These are phyloP conservation scores for Geotrichum fermentans DNA, from an alignment of 1,139 yeast species.

Conservation along the genomic window DNA sequence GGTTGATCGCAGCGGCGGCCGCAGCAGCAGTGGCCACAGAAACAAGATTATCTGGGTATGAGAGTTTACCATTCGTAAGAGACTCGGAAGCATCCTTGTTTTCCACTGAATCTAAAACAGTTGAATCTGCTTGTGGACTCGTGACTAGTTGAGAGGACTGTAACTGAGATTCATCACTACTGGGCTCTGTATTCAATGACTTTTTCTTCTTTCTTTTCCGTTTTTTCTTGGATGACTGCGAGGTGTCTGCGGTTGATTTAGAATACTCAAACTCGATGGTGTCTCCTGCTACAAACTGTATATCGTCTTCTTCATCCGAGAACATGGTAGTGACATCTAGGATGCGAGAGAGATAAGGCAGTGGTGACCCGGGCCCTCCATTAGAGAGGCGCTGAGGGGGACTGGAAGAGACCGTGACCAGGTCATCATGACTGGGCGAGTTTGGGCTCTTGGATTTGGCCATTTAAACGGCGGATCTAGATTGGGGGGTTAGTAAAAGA, in stretches of 20 bases:
- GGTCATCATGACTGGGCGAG: neutral
- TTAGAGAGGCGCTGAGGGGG: neutral
- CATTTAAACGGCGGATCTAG: conserved; percentile 4
- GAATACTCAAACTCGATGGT: conserved; percentile 57
- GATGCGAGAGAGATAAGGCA: conserved; percentile 8
- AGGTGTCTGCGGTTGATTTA: conserved; percentile 31
- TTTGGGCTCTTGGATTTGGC: conserved; percentile 10
- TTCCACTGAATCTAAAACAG: conserved; percentile 21
- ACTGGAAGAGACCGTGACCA: neutral
- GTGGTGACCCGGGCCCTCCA: neutral
- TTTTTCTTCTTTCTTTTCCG: conserved; percentile 58
- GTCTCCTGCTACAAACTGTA: conserved; percentile 47
- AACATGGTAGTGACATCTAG: conserved; percentile 8
- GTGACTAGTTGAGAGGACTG: neutral
- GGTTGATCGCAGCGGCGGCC: conserved; percentile 35
- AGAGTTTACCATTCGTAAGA: conserved; percentile 40
- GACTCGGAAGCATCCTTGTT: conserved; percentile 27
- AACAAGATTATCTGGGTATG: conserved; percentile 48
- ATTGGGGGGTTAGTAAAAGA: neutral
- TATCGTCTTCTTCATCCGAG: conserved; percentile 26
- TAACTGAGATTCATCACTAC: neutral
- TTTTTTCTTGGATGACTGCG: conserved; percentile 30
- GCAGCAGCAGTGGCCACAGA: conserved; percentile 31
- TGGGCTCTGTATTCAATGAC: conserved; percentile 22
- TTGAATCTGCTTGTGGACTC: neutral